These are phyloP conservation scores for Elsinoe necatrix DNA, from an alignment of 2,329 filamentous ascomycete species.

Conservation along the genomic window DNA sequence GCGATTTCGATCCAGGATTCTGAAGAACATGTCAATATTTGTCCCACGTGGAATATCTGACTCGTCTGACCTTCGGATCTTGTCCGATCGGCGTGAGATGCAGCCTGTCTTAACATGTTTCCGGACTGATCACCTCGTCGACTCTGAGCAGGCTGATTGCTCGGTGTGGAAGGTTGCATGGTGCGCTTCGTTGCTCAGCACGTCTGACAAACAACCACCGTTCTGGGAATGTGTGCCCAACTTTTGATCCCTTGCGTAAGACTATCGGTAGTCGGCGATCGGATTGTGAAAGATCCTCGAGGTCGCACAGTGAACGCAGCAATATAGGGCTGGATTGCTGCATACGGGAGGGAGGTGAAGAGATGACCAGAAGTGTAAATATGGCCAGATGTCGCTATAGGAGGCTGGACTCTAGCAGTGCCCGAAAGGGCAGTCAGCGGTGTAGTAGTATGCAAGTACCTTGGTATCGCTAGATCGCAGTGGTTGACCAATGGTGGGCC, in stretches of 20 bases:
- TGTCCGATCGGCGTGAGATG: conserved; percentile 12
- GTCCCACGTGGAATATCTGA: not conserved
- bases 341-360: not conserved
- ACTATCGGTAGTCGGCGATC: conserved; percentile 4
- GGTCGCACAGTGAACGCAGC: not conserved
- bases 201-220: not conserved
- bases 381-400: conserved; percentile 10
- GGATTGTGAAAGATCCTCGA: not conserved
- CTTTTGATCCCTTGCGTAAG: conserved; percentile 2
- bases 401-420: conserved; percentile 6
- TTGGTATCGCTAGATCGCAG: conserved; percentile 10
- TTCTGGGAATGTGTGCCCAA: not conserved
- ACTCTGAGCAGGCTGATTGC: not conserved
- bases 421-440: conserved; percentile 8
- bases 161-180: conserved; percentile 11
- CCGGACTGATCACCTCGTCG: not conserved
- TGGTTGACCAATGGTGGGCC: not conserved
- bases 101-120: not conserved
- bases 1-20: conserved; percentile 96
- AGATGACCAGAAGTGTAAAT: not conserved
- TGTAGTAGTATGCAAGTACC: conserved; percentile 8
- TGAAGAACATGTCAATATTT: conserved; percentile 31
- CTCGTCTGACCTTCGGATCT: conserved; percentile 17
- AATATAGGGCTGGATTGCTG: not conserved
- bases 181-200: not conserved